phyloP scores from a whole-genome alignment of 306 rosid species.

The Rubus idaeus region DNA sequence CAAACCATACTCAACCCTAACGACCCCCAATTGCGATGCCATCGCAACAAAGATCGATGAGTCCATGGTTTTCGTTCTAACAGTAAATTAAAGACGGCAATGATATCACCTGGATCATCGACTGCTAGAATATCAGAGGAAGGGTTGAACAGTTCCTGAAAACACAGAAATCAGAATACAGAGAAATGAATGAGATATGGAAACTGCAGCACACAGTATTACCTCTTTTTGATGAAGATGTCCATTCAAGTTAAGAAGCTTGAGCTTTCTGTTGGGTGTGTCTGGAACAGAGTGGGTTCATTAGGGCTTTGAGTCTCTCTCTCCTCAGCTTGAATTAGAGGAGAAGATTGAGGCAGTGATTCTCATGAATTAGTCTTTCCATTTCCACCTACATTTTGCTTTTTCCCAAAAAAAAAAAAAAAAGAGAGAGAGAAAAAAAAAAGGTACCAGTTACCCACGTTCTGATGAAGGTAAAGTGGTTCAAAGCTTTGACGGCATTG shows the following conservation, averaged over 20 bases:
- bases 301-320: background rate
- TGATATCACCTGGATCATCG: background rate
- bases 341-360: background rate
- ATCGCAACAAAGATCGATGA: too few species aligned
- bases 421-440: too few species aligned
- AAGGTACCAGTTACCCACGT: too few species aligned
- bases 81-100: background rate
- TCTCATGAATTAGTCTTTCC: background rate
- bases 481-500: too few species aligned
- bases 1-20: background rate
- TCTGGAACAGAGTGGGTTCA: too few species aligned
- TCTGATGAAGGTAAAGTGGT: too few species aligned
- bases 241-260: background rate
- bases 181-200: background rate
- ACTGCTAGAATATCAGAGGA: background rate
- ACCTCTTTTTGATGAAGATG: background rate
- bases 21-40: too few species aligned
- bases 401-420: too few species aligned
- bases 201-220: background rate
- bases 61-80: background rate
- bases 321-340: background rate
- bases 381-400: too few species aligned
- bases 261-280: background rate
- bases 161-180: background rate
- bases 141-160: background rate